Conservation (phyloP, 2,329 filamentous ascomycete genomes). For the Sordariomycetes sp. region DNA sequence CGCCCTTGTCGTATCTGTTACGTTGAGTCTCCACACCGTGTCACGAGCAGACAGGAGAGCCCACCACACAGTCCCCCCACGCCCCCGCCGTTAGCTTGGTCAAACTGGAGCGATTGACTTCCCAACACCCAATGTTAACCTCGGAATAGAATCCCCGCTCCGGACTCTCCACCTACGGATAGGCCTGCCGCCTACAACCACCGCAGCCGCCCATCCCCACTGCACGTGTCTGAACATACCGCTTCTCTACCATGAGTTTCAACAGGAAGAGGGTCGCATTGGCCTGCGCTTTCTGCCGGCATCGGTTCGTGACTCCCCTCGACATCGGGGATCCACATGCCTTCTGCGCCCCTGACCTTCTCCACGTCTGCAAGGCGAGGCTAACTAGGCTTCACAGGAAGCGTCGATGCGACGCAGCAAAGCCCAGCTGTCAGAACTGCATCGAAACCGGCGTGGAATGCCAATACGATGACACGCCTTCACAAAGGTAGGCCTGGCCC, state of each 20-base stretch:
- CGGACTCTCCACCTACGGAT: not conserved
- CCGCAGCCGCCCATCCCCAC: not conserved
- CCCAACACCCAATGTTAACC: not conserved
- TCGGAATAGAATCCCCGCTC: not conserved
- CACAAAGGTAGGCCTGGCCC: slow-evolving; percentile 9
- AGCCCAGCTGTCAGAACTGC: slow-evolving; percentile 13
- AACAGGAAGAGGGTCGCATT: slow-evolving; percentile 14
- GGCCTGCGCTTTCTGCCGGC: slow-evolving; percentile 15
- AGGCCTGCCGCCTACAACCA: not conserved
- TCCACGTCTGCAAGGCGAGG: not conserved
- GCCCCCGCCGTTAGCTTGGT: too few species aligned
- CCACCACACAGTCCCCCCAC: too few species aligned
- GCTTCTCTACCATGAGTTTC: slow-evolving; percentile 12
- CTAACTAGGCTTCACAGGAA: slow-evolving; percentile 9
- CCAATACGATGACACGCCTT: slow-evolving; percentile 15
- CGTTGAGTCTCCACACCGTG: not conserved
- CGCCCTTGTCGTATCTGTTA: too few species aligned
- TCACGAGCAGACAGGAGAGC: not conserved
- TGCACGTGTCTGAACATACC: not conserved
- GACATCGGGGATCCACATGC: not conserved
- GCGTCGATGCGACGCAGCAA: slow-evolving; percentile 14
- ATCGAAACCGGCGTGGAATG: slow-evolving; percentile 13
- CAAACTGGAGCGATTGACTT: too few species aligned
- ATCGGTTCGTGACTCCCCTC: slow-evolving; percentile 9
- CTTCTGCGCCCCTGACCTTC: not conserved